Evolutionary conservation across 345 rosid species (phyloP).

Genomic region (Diplotaxis tenuifolia): DNA sequence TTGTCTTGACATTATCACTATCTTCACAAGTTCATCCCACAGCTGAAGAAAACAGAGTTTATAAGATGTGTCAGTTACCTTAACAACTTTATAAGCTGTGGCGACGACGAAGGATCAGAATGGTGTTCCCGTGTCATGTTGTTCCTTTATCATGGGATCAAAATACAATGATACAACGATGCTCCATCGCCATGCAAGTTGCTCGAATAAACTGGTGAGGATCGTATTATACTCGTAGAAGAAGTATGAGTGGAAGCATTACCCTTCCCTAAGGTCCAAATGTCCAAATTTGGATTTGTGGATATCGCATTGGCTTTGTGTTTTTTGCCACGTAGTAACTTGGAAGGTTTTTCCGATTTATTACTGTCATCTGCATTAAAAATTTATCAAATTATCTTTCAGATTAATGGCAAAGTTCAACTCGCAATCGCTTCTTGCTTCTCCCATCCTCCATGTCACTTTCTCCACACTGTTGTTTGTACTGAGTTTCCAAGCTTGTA

Average conservation of each 20-base stretch:
- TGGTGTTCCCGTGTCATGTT: not conserved
- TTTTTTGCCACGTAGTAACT: not conserved
- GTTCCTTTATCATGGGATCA: not conserved
- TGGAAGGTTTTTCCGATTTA: not conserved
- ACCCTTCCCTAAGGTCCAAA: not conserved
- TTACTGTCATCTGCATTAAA: not conserved
- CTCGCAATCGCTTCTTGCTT: not conserved
- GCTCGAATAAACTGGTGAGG: not conserved
- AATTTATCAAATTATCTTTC: not conserved
- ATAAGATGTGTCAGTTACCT: not conserved
- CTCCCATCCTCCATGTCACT: not conserved
- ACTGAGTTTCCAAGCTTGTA: not conserved
- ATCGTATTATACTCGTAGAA: too few relatives aligned
- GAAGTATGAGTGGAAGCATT: too few relatives aligned
- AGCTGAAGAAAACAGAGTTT: not conserved
- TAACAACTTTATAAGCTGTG: not conserved
- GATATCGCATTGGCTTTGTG: not conserved
- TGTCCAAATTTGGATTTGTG: not conserved
- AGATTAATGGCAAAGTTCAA: not conserved
- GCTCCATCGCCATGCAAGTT: not conserved
- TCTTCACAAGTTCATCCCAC: not conserved
- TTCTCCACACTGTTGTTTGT: not conserved
- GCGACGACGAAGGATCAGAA: not conserved
- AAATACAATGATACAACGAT: not conserved
- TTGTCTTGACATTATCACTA: not conserved